Evolutionary conservation across 495 filamentous ascomycete genomes (phyloP), one percentile per base, ranked within the genome.

Genomic region (Aspergillus bertholletiae): DNA sequence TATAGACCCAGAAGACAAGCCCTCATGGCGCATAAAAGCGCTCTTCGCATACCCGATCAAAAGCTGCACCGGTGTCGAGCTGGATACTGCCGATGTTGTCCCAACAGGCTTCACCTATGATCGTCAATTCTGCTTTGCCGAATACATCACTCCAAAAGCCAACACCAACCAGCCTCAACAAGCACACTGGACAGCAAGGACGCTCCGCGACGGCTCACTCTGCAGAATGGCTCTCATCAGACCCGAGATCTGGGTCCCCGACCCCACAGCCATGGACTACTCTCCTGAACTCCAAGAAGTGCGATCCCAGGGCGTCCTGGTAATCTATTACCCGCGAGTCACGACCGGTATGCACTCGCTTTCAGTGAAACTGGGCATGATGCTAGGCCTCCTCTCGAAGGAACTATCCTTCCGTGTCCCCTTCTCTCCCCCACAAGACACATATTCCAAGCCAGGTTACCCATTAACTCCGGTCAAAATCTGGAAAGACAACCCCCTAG

Each of bases 1-100:
- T 5, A 49, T 54, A 9, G 51, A 63, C 9, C 52, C 57, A 11
- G 11, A 46, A 2, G 64, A 62, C 5, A 46, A 41, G 1, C 67
- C 71, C 4, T 52, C 66, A 49, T 87, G 80, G 80, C 78, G 65
- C 20, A 75, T 97, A 59, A 90, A 91, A 67, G 88, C 88, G 45
- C 79, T 96, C 35, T 92, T 87, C 74, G 85, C 90, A 37, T 96
- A 92, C 66, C 93, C 93, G 0, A 73, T 96, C 60, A 97, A 97
- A 74, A 90, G 87, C 53, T 96, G 92, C 66, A 76, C 79, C 56
- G 89, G 87, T 13, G 84, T 96, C 18, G 90, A 96, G 70, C 64
- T 96, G 48, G 71, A 80, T 49, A 62, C 75, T 48, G 84, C 82
- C 40, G 82, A 84, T 46, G 79, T 96, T 5, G 71, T 92, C 24